Conservation (phyloP, 495 filamentous ascomycete genomes). For the Pyrenula aspistea region DNA sequence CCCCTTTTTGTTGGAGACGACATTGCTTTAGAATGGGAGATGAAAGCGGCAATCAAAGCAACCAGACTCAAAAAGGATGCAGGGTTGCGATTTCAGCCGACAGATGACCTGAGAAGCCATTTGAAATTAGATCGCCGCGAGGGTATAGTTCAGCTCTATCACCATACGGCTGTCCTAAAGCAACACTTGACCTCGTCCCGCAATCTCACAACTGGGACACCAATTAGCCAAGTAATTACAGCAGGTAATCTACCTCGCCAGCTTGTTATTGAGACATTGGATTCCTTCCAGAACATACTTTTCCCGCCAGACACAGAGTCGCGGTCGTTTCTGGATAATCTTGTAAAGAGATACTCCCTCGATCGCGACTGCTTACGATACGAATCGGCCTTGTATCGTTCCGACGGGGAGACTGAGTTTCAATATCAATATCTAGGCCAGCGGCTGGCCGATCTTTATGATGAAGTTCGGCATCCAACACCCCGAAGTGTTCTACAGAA, state of each 20-base stretch:
- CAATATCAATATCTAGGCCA: slow-evolving; percentile 19
- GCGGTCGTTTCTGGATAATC: slow-evolving; percentile 11
- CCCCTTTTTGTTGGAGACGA: slow-evolving; percentile 16
- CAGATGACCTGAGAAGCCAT: slow-evolving; percentile 19
- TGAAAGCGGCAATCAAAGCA: slow-evolving; percentile 12
- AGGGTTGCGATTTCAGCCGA: slow-evolving; percentile 15
- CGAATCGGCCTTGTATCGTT: slow-evolving; percentile 16
- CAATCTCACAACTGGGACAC: slow-evolving; percentile 7
- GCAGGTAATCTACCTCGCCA: slow-evolving; percentile 15
- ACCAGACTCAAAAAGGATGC: slow-evolving; percentile 18
- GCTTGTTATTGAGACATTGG: slow-evolving; percentile 20
- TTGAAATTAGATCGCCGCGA: slow-evolving; percentile 15
- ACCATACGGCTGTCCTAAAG: slow-evolving; percentile 20
- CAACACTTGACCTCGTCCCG: slow-evolving; percentile 14
- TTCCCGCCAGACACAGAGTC: slow-evolving; percentile 24
- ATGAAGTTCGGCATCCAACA: slow-evolving; percentile 21
- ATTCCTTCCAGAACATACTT: slow-evolving; percentile 22
- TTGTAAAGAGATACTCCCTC: slow-evolving; percentile 12
- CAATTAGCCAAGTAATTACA: slow-evolving; percentile 3
- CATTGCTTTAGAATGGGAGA: slow-evolving; percentile 2
- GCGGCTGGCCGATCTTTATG: slow-evolving; percentile 18
- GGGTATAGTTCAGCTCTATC: slow-evolving; percentile 17
- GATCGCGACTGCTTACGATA: slow-evolving; percentile 19
- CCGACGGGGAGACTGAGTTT: slow-evolving; percentile 16
- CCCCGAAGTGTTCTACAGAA: slow-evolving; percentile 18